Evolutionary conservation across 2,329 filamentous ascomycete species (phyloP).

Genomic region (Scopulariopsis brevicaulis): DNA sequence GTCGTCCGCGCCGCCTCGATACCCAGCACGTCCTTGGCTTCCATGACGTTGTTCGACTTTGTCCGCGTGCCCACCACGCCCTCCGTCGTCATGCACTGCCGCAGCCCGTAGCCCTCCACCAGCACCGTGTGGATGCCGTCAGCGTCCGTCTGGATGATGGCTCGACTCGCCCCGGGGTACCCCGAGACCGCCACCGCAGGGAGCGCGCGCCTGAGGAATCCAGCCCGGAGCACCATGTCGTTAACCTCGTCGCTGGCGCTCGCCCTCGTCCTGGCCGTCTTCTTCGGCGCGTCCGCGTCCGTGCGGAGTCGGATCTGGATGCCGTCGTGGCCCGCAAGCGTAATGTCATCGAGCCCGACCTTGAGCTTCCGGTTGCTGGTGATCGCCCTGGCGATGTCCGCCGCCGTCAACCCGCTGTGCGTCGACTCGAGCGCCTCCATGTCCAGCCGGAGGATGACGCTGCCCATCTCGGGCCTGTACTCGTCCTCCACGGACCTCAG

Average conservation of each 20-base stretch:
- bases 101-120: slow-evolving; percentile 90
- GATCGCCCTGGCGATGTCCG: slow-evolving; percentile 68
- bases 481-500: slow-evolving; percentile 76
- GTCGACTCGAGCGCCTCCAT: slow-evolving; percentile 66
- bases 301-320: slow-evolving; percentile 65
- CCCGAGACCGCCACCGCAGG: slow-evolving; percentile 81
- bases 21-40: slow-evolving; percentile 75
- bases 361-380: slow-evolving; percentile 75
- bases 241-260: slow-evolving; percentile 22
- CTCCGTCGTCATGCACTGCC: slow-evolving; percentile 83
- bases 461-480: slow-evolving; percentile 68
- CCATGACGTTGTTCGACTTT: slow-evolving; percentile 80
- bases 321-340: slow-evolving; percentile 40
- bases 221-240: slow-evolving; percentile 62
- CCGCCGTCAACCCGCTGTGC: slow-evolving; percentile 65
- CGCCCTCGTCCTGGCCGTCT: slow-evolving; percentile 31
- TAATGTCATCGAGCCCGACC: slow-evolving; percentile 54
- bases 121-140: slow-evolving; percentile 60
- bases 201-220: slow-evolving; percentile 72
- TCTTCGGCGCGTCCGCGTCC: slow-evolving; percentile 35
- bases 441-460: slow-evolving; percentile 74
- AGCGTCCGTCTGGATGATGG: slow-evolving; percentile 77
- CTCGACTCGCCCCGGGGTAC: slow-evolving; percentile 73
- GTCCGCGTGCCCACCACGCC: slow-evolving; percentile 72
- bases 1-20: slow-evolving; percentile 89